These are phyloP conservation scores for Claviceps maximensis DNA, from an alignment of 2,329 filamentous ascomycete species.

Conservation along the genomic window DNA sequence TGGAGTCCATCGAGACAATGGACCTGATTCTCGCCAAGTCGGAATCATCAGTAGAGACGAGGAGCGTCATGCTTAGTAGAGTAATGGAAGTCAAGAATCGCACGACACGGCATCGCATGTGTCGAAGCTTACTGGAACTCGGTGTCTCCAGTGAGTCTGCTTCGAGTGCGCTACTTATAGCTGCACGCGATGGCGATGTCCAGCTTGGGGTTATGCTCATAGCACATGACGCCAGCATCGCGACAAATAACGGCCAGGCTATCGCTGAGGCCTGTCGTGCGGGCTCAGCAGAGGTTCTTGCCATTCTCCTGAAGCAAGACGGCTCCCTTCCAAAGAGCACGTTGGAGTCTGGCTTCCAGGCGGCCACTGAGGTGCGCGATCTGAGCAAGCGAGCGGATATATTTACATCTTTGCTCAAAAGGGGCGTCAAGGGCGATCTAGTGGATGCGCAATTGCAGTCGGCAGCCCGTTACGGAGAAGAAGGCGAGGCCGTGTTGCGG, in stretches of 20 bases:
- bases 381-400: conserved; percentile 34
- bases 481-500: conserved; percentile 32
- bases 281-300: conserved; percentile 35
- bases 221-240: conserved; percentile 36
- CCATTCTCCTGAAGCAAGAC: conserved; percentile 33
- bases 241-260: conserved; percentile 38
- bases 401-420: conserved; percentile 36
- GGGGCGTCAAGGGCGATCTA: conserved; percentile 35
- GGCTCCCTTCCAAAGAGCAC: conserved; percentile 26
- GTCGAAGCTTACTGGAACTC: conserved; percentile 29
- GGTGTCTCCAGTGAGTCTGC: conserved; percentile 32
- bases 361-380: conserved; percentile 38
- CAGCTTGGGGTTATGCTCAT: conserved; percentile 37
- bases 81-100: conserved; percentile 29
- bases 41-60: conserved; percentile 22
- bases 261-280: conserved; percentile 40
- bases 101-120: conserved; percentile 28
- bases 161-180: conserved; percentile 36
- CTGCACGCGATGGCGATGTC: conserved; percentile 39
- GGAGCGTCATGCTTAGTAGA: conserved; percentile 29
- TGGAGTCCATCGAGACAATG: conserved; percentile 31
- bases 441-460: conserved; percentile 40
- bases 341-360: conserved; percentile 39
- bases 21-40: conserved; percentile 28
- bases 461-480: conserved; percentile 36